Base-by-base conservation (phyloP, 1,284 basidiomycete genomes). In the Cutaneotrichosporon dermatis region DNA sequence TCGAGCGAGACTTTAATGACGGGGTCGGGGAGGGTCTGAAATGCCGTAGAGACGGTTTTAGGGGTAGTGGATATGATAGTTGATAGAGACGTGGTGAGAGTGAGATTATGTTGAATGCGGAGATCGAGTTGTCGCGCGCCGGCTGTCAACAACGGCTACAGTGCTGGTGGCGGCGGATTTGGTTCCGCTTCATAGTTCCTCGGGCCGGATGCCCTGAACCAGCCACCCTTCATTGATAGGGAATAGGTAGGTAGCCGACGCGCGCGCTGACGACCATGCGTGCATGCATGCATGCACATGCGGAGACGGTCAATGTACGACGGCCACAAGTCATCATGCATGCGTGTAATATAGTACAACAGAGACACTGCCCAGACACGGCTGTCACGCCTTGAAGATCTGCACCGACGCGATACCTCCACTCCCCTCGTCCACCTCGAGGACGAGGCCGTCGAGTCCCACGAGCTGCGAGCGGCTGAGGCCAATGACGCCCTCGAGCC, bases 361-460 rank as follows among this genome's bases (percentile, higher is more conserved):
- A 46, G 10, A 11, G 1, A 34, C 25, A 9, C 15, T 10, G 5
- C 10, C 4, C 46, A 2, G 8, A 40, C 8, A 12, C 8, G 9
- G 8, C 39, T 25, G 25, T 25, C 25, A 40, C 3, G 16, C 13
- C 4, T 41, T 12, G 54, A 61, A 76, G 4, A 78, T 62, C 54
- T 76, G 60, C 0, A 76, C 69, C 1, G 72, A 73, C 39, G 63
- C 64, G 13, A 78, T 72, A 0, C 73, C 88, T 1, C 87, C 89
- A 15, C 85, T 83, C 63, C 87, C 86, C 13, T 88, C 86, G 35
- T 89, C 88, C 69, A 92, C 89, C 41, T 76, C 75, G 9, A 92
- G 77, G 44, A 92, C 85, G 51, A 91, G 82, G 7, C 91, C 90
- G 59, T 90, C 86, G 66, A 90, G 90, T n/a, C 89, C 90, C 56